Evolutionary conservation across 139 green algal genomes (phyloP), one percentile per base, ranked within the genome.

Genomic region (Tetradesmus lagerheimii): DNA sequence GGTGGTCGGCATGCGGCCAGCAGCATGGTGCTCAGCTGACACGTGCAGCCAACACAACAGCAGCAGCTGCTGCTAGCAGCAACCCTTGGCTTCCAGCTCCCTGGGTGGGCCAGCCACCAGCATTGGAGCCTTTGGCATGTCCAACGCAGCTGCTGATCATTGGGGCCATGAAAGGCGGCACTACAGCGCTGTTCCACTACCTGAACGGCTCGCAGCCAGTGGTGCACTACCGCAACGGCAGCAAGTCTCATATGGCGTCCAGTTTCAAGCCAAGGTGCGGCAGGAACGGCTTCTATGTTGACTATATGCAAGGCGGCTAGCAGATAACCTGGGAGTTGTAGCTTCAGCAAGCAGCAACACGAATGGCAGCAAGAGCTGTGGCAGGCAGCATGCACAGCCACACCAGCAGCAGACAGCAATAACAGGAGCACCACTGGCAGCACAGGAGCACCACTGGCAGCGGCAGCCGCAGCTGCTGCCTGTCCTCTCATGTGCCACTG

Each of bases 151-250:
- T 87, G 57, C 82, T 87, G 34, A 41, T 87, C 9, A 78, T 87
- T 29, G 82, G 82, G 9, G 82, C 47, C 8, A 87, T 87, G 82
- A 87, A 78, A 37, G 64, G 82, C 15, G 57, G 57, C 20, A 87
- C 82, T 5, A 78, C 82, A 15, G 53, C 82, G 64, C 34, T 78
- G 53, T 87, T 87, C 38, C 34, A 78, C 0, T 87, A 87, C 34
- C 37, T 87, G 1, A 87, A 87, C 29, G 53, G 81, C 5, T 76
- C 50, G 34, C 47, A 47, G 37, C 35, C 57, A 18, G 82, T 27
- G 25, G 11, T 71, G 45, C 80, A 86, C n/a, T 71, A 45, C 37
- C 29, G 37, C 1, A 74, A 74, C 31, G n/a, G 80, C 80, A 86
- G 41, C 34, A 25, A 35, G 38, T 35, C 80, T 71, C 53, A 35